Base-by-base conservation (phyloP, 345 rosid genomes). In the Aquilaria malaccensis region DNA sequence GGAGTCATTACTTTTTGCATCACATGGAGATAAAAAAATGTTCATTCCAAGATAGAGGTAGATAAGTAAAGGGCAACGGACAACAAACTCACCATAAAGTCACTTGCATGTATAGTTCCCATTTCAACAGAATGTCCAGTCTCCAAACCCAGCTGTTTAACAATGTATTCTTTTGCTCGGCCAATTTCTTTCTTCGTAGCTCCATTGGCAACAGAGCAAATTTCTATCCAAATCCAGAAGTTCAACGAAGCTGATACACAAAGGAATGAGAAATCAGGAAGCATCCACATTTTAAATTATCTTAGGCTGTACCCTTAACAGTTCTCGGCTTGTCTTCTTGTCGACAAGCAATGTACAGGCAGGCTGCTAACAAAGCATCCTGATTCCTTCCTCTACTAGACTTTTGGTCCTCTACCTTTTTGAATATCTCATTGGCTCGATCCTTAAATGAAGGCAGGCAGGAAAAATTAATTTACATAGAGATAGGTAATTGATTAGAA, bases 81-180 rank as follows among this genome's bases (percentile, higher is more conserved):
- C 50, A 70, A 55, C 45, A n/a, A 33, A 13, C 63, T 30, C 43
- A 59, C 70, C 58, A 66, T 41, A 13, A 58, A 66, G 63, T 66
- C 63, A 11, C 50, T 58, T n/a, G 63, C 70, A 59, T 66, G 70
- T 58, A 66, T 66, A 9, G 80, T 79, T 62, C 83, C 80, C 61
- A 79, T 75, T 57, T 79, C 83, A 61, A 79, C 71, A 2, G 79
- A 72, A 61, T 75, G 77, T 43, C 79, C 83, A 30, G 67, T 58
- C 63, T 75, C 83, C 72, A 79, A 52, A 29, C 72, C 83, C 65
- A 79, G 64, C 43, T 79, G 83, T 67, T 79, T 79, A 62, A 75
- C 77, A 9, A 79, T 75, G 59, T 75, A 79, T 59, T 79, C 83
- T 67, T 79, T 79, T 58, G 83, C 79, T 53, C 83, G 79, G 52